Evolutionary conservation across 768 basidiomycete genomes (phyloP).

Genomic region (Suillus luteus): DNA sequence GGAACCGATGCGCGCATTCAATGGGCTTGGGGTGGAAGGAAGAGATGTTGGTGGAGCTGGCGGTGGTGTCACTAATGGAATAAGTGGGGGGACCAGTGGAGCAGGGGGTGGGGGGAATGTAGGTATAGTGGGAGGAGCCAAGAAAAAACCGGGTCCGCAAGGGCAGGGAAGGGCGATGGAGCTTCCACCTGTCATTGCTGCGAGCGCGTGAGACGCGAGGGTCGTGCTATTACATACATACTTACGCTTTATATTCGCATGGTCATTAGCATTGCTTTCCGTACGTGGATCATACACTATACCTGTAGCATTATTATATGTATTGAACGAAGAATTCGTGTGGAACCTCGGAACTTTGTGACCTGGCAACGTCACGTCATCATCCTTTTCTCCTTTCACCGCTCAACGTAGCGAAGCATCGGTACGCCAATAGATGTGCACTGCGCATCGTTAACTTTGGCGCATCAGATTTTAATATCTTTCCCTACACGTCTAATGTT

Average conservation of each 20-base stretch:
- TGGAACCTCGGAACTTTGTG: not conserved
- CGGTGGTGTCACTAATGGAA: slow-evolving; percentile 6
- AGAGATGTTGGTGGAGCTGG: slow-evolving; percentile 12
- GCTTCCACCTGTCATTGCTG: slow-evolving; percentile 38
- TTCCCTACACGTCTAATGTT: too few relatives aligned
- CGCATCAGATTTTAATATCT: too few relatives aligned
- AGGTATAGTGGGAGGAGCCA: slow-evolving; percentile 8
- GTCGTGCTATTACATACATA: slow-evolving; percentile 4
- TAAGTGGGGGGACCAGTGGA: slow-evolving; percentile 14
- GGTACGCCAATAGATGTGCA: too few relatives aligned
- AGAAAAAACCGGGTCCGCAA: slow-evolving; percentile 20
- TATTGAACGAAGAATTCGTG: not conserved
- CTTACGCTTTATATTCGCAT: slow-evolving; percentile 14
- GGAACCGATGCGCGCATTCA: slow-evolving; percentile 22
- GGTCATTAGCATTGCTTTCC: slow-evolving; percentile 4
- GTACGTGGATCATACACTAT: slow-evolving; percentile 25
- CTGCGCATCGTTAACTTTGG: too few relatives aligned
- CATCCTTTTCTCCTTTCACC: too few relatives aligned
- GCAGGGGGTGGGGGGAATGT: slow-evolving; percentile 15
- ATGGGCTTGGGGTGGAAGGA: slow-evolving; percentile 19
- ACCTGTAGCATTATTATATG: slow-evolving; percentile 37
- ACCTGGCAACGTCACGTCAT: not conserved
- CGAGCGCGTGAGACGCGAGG: slow-evolving; percentile 35
- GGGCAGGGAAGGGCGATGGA: slow-evolving; percentile 29
- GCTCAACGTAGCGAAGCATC: too few relatives aligned